These are phyloP conservation scores for Gryganskiella cystojenkinii DNA, from an alignment of 192 early-diverging fungal genomes.

Conservation along the genomic window DNA sequence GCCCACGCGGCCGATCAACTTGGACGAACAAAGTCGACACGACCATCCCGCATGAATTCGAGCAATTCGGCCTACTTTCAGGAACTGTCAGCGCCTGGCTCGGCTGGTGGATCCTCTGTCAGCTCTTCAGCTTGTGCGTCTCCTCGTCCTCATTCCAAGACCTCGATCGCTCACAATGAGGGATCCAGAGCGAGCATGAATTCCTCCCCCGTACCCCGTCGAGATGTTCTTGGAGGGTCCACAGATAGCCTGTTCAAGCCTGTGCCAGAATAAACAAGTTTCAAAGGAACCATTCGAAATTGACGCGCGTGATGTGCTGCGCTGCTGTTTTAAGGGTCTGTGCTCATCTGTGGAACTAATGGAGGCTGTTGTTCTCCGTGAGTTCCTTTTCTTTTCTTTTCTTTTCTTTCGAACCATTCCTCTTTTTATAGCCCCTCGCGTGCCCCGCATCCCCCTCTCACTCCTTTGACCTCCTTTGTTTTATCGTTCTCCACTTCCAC, in stretches of 20 bases:
- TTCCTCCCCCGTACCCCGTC: constrained; percentile 33
- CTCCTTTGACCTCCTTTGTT: no score
- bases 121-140: constrained; percentile 26
- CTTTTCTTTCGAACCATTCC: no score
- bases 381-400: no score
- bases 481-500: no score
- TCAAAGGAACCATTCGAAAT: no score
- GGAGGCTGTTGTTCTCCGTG: no score
- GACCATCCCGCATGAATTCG: constrained; percentile 18
- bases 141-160: constrained; percentile 10
- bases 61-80: constrained; percentile 17
- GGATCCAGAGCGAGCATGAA: constrained; percentile 18
- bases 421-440: no score
- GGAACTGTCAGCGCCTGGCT: constrained; percentile 12
- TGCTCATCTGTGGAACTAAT: no score
- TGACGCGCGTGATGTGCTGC: no score
- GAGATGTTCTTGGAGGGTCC: constrained; percentile 24
- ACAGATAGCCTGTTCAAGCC: constrained; percentile 40
- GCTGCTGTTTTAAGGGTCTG: no score
- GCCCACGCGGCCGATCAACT: constrained; percentile 55
- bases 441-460: no score
- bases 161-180: constrained; percentile 5
- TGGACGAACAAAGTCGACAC: constrained; percentile 23
- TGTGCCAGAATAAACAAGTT: constrained; percentile 41
- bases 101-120: no score